Conservation (phyloP, 768 basidiomycete genomes). For the Tylopilus balloui region DNA sequence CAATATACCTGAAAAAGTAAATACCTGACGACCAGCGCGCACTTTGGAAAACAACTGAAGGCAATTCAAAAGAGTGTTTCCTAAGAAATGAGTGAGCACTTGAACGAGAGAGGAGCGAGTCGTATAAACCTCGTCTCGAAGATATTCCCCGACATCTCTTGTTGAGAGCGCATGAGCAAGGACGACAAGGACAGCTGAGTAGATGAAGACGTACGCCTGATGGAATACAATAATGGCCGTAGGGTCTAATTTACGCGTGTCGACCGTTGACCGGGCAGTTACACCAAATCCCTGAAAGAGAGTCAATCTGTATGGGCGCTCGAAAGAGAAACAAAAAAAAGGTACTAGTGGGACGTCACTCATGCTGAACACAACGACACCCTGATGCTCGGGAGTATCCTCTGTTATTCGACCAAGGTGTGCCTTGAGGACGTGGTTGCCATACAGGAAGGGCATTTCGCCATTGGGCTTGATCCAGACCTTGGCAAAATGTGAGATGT, state of each 20-base stretch:
- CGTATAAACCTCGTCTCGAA: constrained; percentile 82
- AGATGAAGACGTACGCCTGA: constrained; percentile 62
- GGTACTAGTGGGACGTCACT: constrained; percentile 85
- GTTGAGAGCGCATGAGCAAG: constrained; percentile 3
- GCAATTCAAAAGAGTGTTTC: constrained; percentile 68
- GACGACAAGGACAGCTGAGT: neutral
- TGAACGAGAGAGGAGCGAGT: neutral
- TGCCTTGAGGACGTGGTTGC: constrained; percentile 97
- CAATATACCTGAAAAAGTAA: constrained; percentile 19
- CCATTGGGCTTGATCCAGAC: constrained; percentile 99
- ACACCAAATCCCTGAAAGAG: constrained; percentile 86
- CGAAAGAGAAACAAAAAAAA: neutral
- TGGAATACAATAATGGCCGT: constrained; percentile 98
- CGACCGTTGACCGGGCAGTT: constrained; percentile 90
- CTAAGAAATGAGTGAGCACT: constrained; percentile 34
- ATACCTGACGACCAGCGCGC: constrained; percentile 3
- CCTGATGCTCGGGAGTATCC: constrained; percentile 98
- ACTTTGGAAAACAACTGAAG: neutral
- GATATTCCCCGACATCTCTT: constrained; percentile 96
- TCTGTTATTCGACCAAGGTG: constrained; percentile 99
- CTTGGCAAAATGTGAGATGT: constrained; percentile 36
- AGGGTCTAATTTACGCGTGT: constrained; percentile 95
- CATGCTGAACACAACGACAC: constrained; percentile 96
- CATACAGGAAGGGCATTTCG: constrained; percentile 99
- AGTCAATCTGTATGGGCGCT: constrained; percentile 6